Percentiles rank a stretch among this genome's conserved stretches.
phyloP scores from a whole-genome alignment of 2,329 filamentous ascomycete genomes.

The Penicillium crustosum region DNA sequence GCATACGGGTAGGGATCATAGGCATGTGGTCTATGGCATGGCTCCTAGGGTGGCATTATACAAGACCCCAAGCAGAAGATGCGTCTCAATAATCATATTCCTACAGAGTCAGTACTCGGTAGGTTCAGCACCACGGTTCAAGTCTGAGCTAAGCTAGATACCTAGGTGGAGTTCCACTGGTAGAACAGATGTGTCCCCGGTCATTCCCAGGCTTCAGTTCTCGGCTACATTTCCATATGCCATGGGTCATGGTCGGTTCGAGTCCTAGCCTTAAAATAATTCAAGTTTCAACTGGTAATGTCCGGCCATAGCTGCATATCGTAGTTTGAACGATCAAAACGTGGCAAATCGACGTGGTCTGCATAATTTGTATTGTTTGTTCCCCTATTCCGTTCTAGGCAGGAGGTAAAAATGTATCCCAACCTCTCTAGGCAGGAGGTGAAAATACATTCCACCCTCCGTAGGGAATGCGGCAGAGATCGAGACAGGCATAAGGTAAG shows the following conservation, averaged over 20 bases:
- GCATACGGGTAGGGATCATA: not conserved
- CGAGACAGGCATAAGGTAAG: not conserved
- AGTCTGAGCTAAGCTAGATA: not conserved
- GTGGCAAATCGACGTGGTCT: not conserved
- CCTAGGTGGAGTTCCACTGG: not conserved
- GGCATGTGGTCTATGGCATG: not conserved
- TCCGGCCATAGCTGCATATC: not conserved
- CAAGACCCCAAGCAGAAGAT: not conserved
- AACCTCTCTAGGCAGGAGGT: not conserved
- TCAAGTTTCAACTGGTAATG: not conserved
- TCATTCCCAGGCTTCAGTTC: not conserved
- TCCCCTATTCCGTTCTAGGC: not conserved
- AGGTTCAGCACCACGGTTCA: not conserved
- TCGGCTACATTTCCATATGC: not conserved
- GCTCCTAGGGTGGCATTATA: constrained; percentile 21
- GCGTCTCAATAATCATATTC: no score
- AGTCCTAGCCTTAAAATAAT: not conserved
- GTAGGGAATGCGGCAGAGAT: not conserved
- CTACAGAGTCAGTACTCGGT: not conserved
- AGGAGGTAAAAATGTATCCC: not conserved
- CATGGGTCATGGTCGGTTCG: not conserved
- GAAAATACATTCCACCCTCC: not conserved
- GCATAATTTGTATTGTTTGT: not conserved
- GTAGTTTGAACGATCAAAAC: not conserved
- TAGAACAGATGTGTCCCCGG: not conserved